These are phyloP conservation scores for Morella rubra DNA, from an alignment of 306 rosid species.

Conservation along the genomic window DNA sequence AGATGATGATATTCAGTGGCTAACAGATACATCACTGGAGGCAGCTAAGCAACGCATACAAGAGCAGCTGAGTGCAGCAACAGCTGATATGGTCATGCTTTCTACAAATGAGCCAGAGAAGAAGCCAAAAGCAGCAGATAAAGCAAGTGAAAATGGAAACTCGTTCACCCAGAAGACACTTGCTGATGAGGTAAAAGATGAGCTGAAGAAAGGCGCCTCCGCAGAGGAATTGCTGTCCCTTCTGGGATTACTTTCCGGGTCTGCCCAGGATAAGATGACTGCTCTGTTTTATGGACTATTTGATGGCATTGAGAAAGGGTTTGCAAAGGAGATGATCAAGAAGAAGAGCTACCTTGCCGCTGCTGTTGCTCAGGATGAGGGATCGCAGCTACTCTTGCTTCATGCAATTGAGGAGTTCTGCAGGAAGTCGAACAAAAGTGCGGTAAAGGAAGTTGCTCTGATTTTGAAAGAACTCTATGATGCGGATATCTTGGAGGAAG, in stretches of 20 bases:
- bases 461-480: constrained; percentile 60
- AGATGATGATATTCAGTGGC: constrained; percentile 55
- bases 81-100: constrained; percentile 73
- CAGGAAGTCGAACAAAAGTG: constrained; percentile 30
- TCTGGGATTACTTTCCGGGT: constrained; percentile 28
- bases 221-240: constrained; percentile 39
- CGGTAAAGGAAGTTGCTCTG: constrained; percentile 54
- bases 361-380: constrained; percentile 44
- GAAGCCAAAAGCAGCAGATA: not conserved
- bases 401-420: constrained; percentile 46
- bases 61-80: constrained; percentile 59
- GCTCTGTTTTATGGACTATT: constrained; percentile 49
- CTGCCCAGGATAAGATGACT: constrained; percentile 51
- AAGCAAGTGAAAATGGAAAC: constrained; percentile 36
- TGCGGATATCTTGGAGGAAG: constrained; percentile 58
- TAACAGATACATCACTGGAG: constrained; percentile 57
- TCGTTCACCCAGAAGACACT: constrained; percentile 19
- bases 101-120: constrained; percentile 35
- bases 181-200: constrained; percentile 42
- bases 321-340: constrained; percentile 43
- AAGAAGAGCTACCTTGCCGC: constrained; percentile 46
- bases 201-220: constrained; percentile 36
- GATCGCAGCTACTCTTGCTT: constrained; percentile 39
- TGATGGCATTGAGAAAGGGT: constrained; percentile 49
- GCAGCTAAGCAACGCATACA: constrained; percentile 61